phyloP scores from a whole-genome alignment of 1,284 basidiomycete species.

The Boletellus deceptivus region DNA sequence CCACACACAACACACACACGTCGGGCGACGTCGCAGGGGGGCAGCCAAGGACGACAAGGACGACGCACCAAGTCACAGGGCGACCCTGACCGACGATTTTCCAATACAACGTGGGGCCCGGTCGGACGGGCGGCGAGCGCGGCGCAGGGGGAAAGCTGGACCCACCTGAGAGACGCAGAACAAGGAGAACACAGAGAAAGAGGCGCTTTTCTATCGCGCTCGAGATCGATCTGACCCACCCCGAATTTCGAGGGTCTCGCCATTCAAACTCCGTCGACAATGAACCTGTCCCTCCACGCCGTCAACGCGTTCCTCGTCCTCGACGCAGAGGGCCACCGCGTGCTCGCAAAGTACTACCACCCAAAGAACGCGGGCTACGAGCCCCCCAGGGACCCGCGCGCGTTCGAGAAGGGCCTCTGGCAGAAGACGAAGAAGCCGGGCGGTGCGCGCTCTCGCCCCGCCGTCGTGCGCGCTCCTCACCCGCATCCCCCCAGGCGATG shows the following conservation, averaged over 20 bases:
- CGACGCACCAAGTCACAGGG: too few species aligned
- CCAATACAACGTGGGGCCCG: slow-evolving; percentile 21
- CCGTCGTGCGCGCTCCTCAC: background rate
- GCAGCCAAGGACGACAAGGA: too few species aligned
- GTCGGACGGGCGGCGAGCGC: background rate
- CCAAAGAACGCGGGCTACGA: slow-evolving; percentile 66
- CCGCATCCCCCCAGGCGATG: slow-evolving; percentile 67
- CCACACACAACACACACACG: background rate
- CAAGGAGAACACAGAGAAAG: background rate
- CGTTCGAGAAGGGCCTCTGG: slow-evolving; percentile 94
- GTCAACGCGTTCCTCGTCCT: slow-evolving; percentile 88
- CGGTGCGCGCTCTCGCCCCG: slow-evolving; percentile 51
- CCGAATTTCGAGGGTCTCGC: slow-evolving; percentile 8
- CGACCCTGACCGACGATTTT: slow-evolving; percentile 20
- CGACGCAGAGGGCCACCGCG: slow-evolving; percentile 91
- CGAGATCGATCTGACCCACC: slow-evolving; percentile 22
- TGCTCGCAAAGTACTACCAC: slow-evolving; percentile 94
- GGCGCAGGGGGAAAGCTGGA: background rate
- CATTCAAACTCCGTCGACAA: slow-evolving; percentile 27
- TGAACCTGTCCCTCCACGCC: slow-evolving; percentile 85
- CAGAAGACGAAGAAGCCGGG: slow-evolving; percentile 92
- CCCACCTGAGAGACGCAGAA: background rate
- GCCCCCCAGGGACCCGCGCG: slow-evolving; percentile 86
- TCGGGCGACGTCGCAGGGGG: slow-evolving; percentile 46
- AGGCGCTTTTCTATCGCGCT: background rate